Percentiles rank a stretch among this genome's conserved stretches.
phyloP scores from a whole-genome alignment of 192 early-diverging fungal genomes.

The Podila horticola region DNA sequence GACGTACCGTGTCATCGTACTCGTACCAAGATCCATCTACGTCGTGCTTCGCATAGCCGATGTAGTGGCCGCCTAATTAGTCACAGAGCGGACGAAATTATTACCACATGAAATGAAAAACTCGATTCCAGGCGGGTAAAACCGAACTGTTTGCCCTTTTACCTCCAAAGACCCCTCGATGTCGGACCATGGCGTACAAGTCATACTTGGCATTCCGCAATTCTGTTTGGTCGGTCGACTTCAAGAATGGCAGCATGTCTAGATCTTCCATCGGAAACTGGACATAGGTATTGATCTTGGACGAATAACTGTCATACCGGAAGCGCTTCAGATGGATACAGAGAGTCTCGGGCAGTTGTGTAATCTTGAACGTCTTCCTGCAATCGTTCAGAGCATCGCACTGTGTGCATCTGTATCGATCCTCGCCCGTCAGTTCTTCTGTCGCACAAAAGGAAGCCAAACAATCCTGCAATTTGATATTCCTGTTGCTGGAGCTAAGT shows the following conservation, averaged over 20 bases:
- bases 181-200: constrained; percentile 52
- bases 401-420: constrained; percentile 49
- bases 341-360: constrained; percentile 46
- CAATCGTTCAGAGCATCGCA: constrained; percentile 51
- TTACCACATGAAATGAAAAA: no score
- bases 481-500: constrained; percentile 27
- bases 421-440: constrained; percentile 52
- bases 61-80: constrained; percentile 51
- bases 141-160: background rate
- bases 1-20: constrained; percentile 56
- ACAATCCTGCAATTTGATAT: constrained; percentile 52
- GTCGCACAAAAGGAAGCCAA: constrained; percentile 54
- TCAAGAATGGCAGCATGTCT: constrained; percentile 54
- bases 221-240: constrained; percentile 31
- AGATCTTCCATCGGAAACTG: constrained; percentile 57
- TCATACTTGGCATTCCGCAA: constrained; percentile 45
- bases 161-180: constrained; percentile 55
- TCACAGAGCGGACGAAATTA: background rate
- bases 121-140: no score
- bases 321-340: constrained; percentile 56
- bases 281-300: constrained; percentile 56
- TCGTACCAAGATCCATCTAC: constrained; percentile 53
- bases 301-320: constrained; percentile 51
- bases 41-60: constrained; percentile 52
- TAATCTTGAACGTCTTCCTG: constrained; percentile 50